Evolutionary conservation across 176 grass and related monocot species (phyloP).

Genomic region (Luzula sylvatica): DNA sequence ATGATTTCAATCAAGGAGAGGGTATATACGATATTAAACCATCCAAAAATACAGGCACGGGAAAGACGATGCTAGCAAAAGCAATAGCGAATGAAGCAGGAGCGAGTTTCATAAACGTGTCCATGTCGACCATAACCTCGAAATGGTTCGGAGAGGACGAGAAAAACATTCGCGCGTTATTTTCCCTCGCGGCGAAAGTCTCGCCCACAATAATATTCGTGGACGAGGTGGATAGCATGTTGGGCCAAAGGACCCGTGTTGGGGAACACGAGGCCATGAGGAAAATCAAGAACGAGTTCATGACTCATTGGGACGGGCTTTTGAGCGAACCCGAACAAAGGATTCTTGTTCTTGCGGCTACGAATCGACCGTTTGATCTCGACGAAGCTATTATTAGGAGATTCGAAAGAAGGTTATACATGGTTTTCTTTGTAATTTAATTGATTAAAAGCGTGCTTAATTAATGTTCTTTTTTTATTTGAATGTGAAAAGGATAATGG

Average conservation of each 20-base stretch:
- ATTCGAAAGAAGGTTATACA: slow-evolving; percentile 57
- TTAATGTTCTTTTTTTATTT: background rate
- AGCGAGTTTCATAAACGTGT: slow-evolving; percentile 81
- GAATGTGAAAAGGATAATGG: slow-evolving; percentile 60
- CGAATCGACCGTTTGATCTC: slow-evolving; percentile 73
- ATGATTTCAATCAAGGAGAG: too few relatives aligned
- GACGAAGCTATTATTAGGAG: slow-evolving; percentile 81
- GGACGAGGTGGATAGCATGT: slow-evolving; percentile 68
- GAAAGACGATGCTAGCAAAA: slow-evolving; percentile 82
- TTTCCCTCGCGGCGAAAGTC: slow-evolving; percentile 68
- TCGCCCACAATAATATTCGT: slow-evolving; percentile 74
- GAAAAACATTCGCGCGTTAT: slow-evolving; percentile 73
- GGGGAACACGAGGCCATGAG: slow-evolving; percentile 83
- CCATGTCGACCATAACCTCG: slow-evolving; percentile 72
- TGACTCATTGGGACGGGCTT: slow-evolving; percentile 79
- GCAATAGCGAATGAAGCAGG: slow-evolving; percentile 82
- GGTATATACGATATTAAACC: too few relatives aligned
- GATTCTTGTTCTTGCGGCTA: slow-evolving; percentile 76
- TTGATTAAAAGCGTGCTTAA: background rate
- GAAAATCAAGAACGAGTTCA: slow-evolving; percentile 86
- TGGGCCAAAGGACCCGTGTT: slow-evolving; percentile 66
- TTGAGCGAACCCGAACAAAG: slow-evolving; percentile 47
- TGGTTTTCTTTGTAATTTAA: background rate
- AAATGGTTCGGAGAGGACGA: slow-evolving; percentile 90
- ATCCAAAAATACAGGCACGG: slow-evolving; percentile 23